Evolutionary conservation across 768 basidiomycete genomes (phyloP), one percentile per base, ranked within the genome.

Genomic region (Agrocybe praecox): DNA sequence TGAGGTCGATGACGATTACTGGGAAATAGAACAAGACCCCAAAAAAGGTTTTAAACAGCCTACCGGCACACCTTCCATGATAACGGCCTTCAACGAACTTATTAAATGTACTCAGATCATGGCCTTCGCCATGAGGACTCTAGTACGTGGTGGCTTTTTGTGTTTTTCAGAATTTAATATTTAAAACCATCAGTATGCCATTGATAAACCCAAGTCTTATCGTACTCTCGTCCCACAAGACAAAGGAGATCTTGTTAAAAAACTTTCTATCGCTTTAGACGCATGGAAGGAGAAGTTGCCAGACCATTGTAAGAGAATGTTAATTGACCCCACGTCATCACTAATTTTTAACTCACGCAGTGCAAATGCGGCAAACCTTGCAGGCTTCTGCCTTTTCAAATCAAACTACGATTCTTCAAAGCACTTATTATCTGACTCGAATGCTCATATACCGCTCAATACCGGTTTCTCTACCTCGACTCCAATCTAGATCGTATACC

Each of bases 1-100:
- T 12, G 91, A 93, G 68, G 87, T 94, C 14, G 91, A 96, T 61
- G 88, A 89, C 62, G 84, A 87, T 59, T 92, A 85, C 66, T 95
- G 91, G 92, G 81, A 85, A 58, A 72, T 71, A 17, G 74, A 70
- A 52, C 79, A 79, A 53, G 76, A 81, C 12, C 68, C 73, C 10
- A 66, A 70, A 23, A 78, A 80, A 12, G 19, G 40, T 24, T 93
- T 91, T 71, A 79, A 80, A 57, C 93, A 94, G 62, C 92, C 91
- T 10, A 66, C 72, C 12, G 81, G 74, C 11, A 77, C 82, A 56
- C 85, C 88, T 17, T 82, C 85, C 22, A 72, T 70, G 47, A 71
- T 90, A 33, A 67, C 86, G 17, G 80, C 76, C 18, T 93, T 93
- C 69, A 86, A 83, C 64, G 80, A 81, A 33, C 76, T 80, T 47